Conservation (phyloP, 2,329 filamentous ascomycete species). For the Sclerotinia subarctica region DNA sequence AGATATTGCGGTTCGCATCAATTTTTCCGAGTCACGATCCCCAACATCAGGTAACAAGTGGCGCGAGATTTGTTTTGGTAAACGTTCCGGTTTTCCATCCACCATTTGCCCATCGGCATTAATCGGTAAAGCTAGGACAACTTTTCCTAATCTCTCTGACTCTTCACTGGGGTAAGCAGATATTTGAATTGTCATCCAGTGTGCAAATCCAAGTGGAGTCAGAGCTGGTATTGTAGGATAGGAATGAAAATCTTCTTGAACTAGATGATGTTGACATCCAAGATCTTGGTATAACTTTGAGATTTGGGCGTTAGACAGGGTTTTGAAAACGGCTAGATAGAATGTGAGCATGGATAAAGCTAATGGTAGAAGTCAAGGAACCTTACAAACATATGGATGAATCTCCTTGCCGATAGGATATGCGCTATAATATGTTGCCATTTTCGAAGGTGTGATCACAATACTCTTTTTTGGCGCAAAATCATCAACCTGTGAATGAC, state of each 20-base stretch:
- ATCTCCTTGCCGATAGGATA: conserved; percentile 60
- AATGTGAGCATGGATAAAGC: conserved; percentile 21
- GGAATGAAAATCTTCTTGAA: conserved; percentile 52
- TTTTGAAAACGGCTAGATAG: conserved; percentile 31
- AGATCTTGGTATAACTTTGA: conserved; percentile 56
- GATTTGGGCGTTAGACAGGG: conserved; percentile 46
- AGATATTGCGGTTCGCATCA: conserved; percentile 58
- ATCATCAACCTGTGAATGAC: conserved; percentile 58
- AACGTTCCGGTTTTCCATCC: conserved; percentile 64
- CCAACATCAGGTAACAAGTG: conserved; percentile 63
- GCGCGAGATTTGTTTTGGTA: conserved; percentile 75
- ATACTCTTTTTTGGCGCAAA: conserved; percentile 64
- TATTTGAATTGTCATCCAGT: conserved; percentile 71
- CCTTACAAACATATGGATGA: conserved; percentile 65
- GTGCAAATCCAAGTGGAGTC: conserved; percentile 64
- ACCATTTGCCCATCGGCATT: conserved; percentile 52
- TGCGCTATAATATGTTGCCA: conserved; percentile 69
- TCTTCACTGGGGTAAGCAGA: conserved; percentile 75
- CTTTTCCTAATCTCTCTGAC: conserved; percentile 63
- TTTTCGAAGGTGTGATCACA: conserved; percentile 72
- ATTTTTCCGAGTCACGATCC: conserved; percentile 55
- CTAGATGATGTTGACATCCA: conserved; percentile 59
- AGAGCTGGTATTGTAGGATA: conserved; percentile 61
- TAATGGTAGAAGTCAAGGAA: conserved; percentile 6
- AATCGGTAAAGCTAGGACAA: conserved; percentile 70